Conservation (phyloP, 352 stramenopile genomes). For the Plasmopara viticola region DNA sequence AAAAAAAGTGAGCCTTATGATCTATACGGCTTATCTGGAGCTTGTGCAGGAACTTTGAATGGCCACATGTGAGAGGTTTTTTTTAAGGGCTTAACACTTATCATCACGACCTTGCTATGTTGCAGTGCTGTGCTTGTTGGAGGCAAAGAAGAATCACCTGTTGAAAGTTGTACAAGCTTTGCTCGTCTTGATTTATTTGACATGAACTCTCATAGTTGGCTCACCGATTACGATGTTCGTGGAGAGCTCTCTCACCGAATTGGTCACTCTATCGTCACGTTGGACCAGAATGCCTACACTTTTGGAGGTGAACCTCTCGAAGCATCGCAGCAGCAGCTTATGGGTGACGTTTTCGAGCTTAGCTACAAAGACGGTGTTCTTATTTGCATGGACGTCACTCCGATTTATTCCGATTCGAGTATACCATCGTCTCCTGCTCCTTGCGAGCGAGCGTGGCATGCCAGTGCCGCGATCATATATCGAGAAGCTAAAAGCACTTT, state of each 20-base stretch:
- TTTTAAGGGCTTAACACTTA: neutral
- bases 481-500: conserved; percentile 6
- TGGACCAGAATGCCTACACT: conserved; percentile 32
- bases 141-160: conserved; percentile 32
- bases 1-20: conserved; percentile 16
- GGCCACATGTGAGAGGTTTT: conserved; percentile 34
- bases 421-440: conserved; percentile 12
- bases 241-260: conserved; percentile 44
- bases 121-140: conserved; percentile 53
- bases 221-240: conserved; percentile 53
- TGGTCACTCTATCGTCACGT: conserved; percentile 40
- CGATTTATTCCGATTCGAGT: too few species aligned
- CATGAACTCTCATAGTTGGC: conserved; percentile 33
- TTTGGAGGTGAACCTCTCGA: conserved; percentile 54
- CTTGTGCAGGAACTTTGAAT: conserved; percentile 28
- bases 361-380: too few species aligned
- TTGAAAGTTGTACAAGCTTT: conserved; percentile 16
- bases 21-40: conserved; percentile 19
- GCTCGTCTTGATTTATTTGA: conserved; percentile 62
- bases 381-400: too few species aligned
- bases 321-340: conserved; percentile 3
- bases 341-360: conserved; percentile 10
- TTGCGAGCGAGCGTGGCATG: conserved; percentile 41
- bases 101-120: neutral
- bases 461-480: conserved; percentile 20